Percentiles rank a stretch among this genome's conserved stretches.
These are phyloP conservation scores for Penicillium sp. DNA, from an alignment of 2,329 filamentous ascomycete genomes.

Conservation along the genomic window DNA sequence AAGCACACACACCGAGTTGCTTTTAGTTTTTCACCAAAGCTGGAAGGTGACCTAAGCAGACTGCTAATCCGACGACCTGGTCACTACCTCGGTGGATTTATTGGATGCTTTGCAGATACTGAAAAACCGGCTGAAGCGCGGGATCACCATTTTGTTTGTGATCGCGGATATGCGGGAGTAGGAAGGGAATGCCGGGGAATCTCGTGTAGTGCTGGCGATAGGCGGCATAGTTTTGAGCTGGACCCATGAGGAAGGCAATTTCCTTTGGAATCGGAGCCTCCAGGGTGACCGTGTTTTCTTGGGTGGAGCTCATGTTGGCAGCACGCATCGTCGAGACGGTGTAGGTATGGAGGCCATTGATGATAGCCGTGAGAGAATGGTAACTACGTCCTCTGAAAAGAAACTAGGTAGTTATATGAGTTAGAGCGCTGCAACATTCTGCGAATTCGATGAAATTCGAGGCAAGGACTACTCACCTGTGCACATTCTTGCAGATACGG, in stretches of 20 bases:
- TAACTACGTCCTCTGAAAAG: constrained; percentile 36
- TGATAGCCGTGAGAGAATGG: constrained; percentile 38
- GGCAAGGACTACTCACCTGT: constrained; percentile 28
- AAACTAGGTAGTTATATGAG: constrained; percentile 18
- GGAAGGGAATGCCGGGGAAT: constrained; percentile 40
- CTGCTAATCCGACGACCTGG: constrained; percentile 1
- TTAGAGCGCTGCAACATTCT: constrained; percentile 10
- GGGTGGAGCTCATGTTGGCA: constrained; percentile 12
- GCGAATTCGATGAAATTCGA: background rate
- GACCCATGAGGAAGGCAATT: constrained; percentile 28
- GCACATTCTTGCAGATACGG: constrained; percentile 36
- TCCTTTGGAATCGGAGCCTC: constrained; percentile 27
- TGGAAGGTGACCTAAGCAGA: background rate
- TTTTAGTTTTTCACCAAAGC: constrained; percentile 5
- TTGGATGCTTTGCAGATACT: constrained; percentile 20
- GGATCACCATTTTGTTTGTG: constrained; percentile 30
- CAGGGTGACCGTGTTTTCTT: constrained; percentile 20
- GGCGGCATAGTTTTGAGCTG: constrained; percentile 34
- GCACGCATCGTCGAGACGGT: constrained; percentile 27
- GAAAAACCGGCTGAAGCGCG: constrained; percentile 31
- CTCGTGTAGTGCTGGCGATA: constrained; percentile 37
- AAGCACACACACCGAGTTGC: constrained; percentile 8
- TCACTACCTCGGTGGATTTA: background rate
- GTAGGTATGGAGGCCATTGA: constrained; percentile 38
- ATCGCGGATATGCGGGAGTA: constrained; percentile 40